phyloP scores from a whole-genome alignment of 164 flowering plant species.

The Liquidambar formosana region DNA sequence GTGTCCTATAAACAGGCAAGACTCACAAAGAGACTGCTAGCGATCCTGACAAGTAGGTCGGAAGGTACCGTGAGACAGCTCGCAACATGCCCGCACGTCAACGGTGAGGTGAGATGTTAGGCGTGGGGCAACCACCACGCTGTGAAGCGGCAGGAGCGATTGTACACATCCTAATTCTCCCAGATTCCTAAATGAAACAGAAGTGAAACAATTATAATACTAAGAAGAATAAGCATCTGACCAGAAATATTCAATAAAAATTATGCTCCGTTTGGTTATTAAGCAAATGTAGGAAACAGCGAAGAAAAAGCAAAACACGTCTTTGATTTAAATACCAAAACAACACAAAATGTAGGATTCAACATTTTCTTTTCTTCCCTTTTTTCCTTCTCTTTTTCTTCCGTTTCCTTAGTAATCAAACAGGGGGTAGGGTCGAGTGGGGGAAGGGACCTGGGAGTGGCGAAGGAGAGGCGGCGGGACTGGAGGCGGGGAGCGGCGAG shows the following conservation, averaged over 20 bases:
- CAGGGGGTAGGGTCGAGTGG: not conserved
- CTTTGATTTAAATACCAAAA: not conserved
- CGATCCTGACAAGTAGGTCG: slow-evolving; percentile 96
- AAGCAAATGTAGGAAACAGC: not conserved
- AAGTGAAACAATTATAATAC: not conserved
- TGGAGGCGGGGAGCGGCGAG: slow-evolving; percentile 46
- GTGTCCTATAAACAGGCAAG: slow-evolving; percentile 48
- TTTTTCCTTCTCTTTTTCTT: no score
- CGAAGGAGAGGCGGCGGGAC: slow-evolving; percentile 53
- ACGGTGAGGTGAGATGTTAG: slow-evolving; percentile 71
- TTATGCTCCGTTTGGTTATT: not conserved
- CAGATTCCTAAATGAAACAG: slow-evolving; percentile 46
- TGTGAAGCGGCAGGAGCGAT: slow-evolving; percentile 70
- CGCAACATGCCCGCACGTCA: slow-evolving; percentile 68
- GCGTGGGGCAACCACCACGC: slow-evolving; percentile 35
- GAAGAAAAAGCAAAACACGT: not conserved
- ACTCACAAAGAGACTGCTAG: slow-evolving; percentile 90
- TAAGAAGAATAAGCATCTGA: no score
- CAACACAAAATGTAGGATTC: not conserved
- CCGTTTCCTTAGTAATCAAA: not conserved
- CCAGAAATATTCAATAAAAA: not conserved
- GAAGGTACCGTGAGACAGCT: slow-evolving; percentile 96
- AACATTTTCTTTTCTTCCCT: not conserved
- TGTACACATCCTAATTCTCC: slow-evolving; percentile 71
- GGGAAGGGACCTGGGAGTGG: slow-evolving; percentile 69